Evolutionary conservation across 1,139 yeast genomes (phyloP), one percentile per base, ranked within the genome.

Genomic region (Suhomyces terraborum): DNA sequence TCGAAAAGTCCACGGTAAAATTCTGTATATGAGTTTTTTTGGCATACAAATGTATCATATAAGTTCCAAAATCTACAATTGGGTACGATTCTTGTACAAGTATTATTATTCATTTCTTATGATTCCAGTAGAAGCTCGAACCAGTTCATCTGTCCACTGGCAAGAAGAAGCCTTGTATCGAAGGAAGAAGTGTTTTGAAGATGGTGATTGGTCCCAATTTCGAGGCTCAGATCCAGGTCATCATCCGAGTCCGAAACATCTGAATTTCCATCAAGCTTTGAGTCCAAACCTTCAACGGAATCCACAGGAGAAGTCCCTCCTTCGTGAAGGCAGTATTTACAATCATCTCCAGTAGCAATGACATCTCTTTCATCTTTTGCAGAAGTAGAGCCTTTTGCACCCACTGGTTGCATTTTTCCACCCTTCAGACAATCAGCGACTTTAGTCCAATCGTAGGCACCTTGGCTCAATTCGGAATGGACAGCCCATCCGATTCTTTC

Each of bases 401-500:
- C n/a, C n/a, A n/a, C n/a, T n/a, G n/a, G n/a, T n/a, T n/a, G n/a
- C n/a, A n/a, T n/a, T n/a, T n/a, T n/a, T n/a, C n/a, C n/a, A n/a
- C n/a, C n/a, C n/a, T n/a, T n/a, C n/a, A n/a, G n/a, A n/a, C n/a
- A n/a, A n/a, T 16, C 16, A 10, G n/a, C 23, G n/a, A 3, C 19
- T 16, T 9, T 29, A 2, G 27, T 25, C 69, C 68, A 63, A 25
- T 62, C 58, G 20, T 59, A 55, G 13, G 48, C 42, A 0, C 67
- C 67, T 35, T 42, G 44, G 3, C 59, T 48, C 36, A 53, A 54
- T 39, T 55, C 49, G 13, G 63, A 62, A 42, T 67, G 71, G 14
- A 66, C 44, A 38, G 44, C 57, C 73, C 73, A 69, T 1, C 73
- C 77, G 22, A 72, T 63, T 39, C 79, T 49, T 49, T 74, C 79